Base-by-base conservation (phyloP, 2,329 filamentous ascomycete genomes). In the Diplodia scrobiculata region DNA sequence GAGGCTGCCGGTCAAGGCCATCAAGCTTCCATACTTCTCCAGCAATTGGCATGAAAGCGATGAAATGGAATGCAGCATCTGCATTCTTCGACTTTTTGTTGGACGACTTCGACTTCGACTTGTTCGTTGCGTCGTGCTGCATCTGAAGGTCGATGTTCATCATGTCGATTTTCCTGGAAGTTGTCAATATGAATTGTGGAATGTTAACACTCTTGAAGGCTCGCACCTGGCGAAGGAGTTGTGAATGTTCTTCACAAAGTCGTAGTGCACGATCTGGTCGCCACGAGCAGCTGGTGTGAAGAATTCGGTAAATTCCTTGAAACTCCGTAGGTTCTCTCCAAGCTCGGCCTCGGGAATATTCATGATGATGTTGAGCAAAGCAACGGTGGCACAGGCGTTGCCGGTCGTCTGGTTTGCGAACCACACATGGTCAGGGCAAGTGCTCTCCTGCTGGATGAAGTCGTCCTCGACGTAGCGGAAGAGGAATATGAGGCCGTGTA, bases 311-410 rank as follows among this genome's bases (percentile, higher is more conserved):
- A 87, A 86, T 0, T 87, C 79, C 72, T 91, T 94, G 80, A 98
- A 96, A 14, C 82, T 79, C 32, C 82, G 77, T 1, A 98, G 83
- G 67, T 88, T 82, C n/a, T 86, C 79, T 3, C 92, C 92, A 5
- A 97, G 83, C 11, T 87, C 79, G 3, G 92, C 77, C 0, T 81
- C 82, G 0, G 86, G 80, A 27, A 88, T 84, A 74, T 98, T 98
- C 86, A 97, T 96, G 73, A 97, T 81, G 68, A 97, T 96, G 72
- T 98, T 98, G 71, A 97, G 84, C 70, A 98, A 82, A 3, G 95
- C 92, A 53, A 97, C 87, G n/a, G 91, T 95, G 21, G 92, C 95
- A 78, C 95, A 99, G 29, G 92, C 89, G 76, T 96, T 96, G 65
- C 86, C 84, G 0, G 87, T 89, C 0, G 91, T 92, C 89, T 96